phyloP scores from a whole-genome alignment of 495 filamentous ascomycete genomes.

The Xylaria sp. region DNA sequence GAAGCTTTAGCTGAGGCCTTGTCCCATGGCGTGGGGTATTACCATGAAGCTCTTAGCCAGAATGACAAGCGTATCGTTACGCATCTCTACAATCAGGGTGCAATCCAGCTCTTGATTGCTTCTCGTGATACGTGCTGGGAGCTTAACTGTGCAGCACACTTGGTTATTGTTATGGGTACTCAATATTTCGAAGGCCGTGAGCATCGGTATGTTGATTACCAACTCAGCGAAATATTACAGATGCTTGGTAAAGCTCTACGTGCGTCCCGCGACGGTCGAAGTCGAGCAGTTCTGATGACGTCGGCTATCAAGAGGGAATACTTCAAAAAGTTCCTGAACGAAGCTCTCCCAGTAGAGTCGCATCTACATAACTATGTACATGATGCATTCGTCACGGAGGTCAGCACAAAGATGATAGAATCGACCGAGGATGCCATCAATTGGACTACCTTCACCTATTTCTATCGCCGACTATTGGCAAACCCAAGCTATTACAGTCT shows the following conservation, averaged over 20 bases:
- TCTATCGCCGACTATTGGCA: slow-evolving; percentile 94
- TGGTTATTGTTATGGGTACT: slow-evolving; percentile 98
- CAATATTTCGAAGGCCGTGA: slow-evolving; percentile 97
- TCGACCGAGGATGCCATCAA: slow-evolving; percentile 98
- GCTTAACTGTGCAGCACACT: slow-evolving; percentile 81
- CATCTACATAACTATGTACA: slow-evolving; percentile 90
- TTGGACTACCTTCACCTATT: slow-evolving; percentile 98
- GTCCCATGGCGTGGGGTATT: slow-evolving; percentile 97
- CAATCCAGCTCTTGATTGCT: slow-evolving; percentile 90
- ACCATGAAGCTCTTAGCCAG: slow-evolving; percentile 87
- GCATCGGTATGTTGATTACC: slow-evolving; percentile 97
- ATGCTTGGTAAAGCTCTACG: slow-evolving; percentile 97
- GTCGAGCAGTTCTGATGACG: slow-evolving; percentile 93
- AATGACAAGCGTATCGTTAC: slow-evolving; percentile 93
- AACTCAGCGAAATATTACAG: slow-evolving; percentile 95
- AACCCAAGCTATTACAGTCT: slow-evolving; percentile 98
- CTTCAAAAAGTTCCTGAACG: slow-evolving; percentile 98
- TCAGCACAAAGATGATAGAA: slow-evolving; percentile 89
- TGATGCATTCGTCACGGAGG: slow-evolving; percentile 96
- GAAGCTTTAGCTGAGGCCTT: slow-evolving; percentile 86
- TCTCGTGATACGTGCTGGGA: slow-evolving; percentile 98
- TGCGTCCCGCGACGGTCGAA: slow-evolving; percentile 74
- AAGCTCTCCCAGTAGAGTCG: slow-evolving; percentile 94
- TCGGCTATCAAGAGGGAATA: slow-evolving; percentile 93
- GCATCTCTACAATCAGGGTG: slow-evolving; percentile 88